Evolutionary conservation across 2,329 filamentous ascomycete genomes (phyloP).

Genomic region (Calonectria fujianensis): DNA sequence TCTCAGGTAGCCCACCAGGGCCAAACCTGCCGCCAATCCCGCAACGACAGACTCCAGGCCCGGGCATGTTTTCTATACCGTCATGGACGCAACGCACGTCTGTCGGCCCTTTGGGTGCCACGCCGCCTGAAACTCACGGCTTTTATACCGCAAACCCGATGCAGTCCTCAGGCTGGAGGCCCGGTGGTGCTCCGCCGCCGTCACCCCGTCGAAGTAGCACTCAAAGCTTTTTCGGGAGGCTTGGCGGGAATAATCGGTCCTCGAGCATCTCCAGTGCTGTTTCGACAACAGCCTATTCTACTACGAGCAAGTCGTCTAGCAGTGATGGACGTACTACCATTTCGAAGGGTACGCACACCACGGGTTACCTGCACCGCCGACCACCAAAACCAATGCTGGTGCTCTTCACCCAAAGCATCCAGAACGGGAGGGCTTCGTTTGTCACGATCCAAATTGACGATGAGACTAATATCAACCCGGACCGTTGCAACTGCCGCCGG

Average conservation of each 20-base stretch:
- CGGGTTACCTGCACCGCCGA: constrained; percentile 56
- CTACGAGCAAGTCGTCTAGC: constrained; percentile 53
- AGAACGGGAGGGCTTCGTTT: constrained; percentile 52
- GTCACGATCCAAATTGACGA: constrained; percentile 59
- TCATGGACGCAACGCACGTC: constrained; percentile 48
- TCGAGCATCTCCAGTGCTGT: constrained; percentile 49
- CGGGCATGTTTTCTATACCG: constrained; percentile 35
- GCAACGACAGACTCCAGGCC: constrained; percentile 45
- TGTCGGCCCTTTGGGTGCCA: constrained; percentile 42
- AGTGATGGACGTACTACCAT: constrained; percentile 51
- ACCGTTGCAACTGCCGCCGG: constrained; percentile 59
- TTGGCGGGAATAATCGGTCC: constrained; percentile 42
- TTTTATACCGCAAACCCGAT: constrained; percentile 37
- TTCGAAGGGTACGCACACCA: constrained; percentile 53
- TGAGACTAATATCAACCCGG: constrained; percentile 58
- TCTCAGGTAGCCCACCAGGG: constrained; percentile 32
- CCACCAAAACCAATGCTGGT: constrained; percentile 60
- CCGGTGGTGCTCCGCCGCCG: constrained; percentile 44
- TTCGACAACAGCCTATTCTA: constrained; percentile 40
- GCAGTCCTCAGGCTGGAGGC: constrained; percentile 41
- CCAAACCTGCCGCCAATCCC: constrained; percentile 48
- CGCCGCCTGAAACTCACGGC: constrained; percentile 43
- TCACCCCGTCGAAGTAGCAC: constrained; percentile 46
- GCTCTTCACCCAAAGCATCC: constrained; percentile 55
- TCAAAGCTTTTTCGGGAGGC: constrained; percentile 33